Conservation (phyloP, 129 eudicot genomes). For the Helianthus annuus region DNA sequence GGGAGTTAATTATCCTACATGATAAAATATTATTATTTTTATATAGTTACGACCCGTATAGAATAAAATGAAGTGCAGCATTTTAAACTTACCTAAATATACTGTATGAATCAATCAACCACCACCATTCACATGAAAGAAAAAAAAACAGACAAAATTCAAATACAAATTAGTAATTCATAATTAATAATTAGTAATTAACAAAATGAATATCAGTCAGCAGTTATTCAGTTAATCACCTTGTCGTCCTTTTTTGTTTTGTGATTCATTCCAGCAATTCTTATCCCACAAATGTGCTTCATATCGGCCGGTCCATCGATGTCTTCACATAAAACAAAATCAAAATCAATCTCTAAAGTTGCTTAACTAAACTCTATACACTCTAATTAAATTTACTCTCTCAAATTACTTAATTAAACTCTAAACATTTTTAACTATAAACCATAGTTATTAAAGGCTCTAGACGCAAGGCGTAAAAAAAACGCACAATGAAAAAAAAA, state of each 20-base stretch:
- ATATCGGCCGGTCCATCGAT: slow-evolving; percentile 91
- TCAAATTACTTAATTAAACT: neutral
- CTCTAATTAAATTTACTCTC: neutral
- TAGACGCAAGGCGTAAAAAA: too few species aligned
- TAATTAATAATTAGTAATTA: neutral
- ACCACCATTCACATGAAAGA: slow-evolving; percentile 32
- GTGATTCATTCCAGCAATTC: slow-evolving; percentile 82
- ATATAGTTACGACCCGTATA: too few species aligned
- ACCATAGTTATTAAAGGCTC: too few species aligned
- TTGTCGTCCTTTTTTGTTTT: slow-evolving; percentile 90
- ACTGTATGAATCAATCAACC: slow-evolving; percentile 44
- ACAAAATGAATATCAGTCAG: neutral
- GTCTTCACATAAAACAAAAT: slow-evolving; percentile 42
- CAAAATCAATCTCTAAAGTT: neutral
- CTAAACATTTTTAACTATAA: too few species aligned
- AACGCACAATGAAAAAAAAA: too few species aligned
- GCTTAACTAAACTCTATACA: neutral
- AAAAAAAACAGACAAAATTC: neutral
- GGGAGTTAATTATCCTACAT: too few species aligned
- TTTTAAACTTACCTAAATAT: slow-evolving; percentile 60
- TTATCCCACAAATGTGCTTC: slow-evolving; percentile 99
- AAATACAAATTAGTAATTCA: slow-evolving; percentile 1
- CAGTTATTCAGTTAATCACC: slow-evolving; percentile 36
- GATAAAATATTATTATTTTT: too few species aligned
- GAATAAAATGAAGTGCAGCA: too few species aligned